Percentiles rank a stretch among this genome's conserved stretches.
phyloP scores from a whole-genome alignment of 345 rosid genomes.

The Brassica cretica region DNA sequence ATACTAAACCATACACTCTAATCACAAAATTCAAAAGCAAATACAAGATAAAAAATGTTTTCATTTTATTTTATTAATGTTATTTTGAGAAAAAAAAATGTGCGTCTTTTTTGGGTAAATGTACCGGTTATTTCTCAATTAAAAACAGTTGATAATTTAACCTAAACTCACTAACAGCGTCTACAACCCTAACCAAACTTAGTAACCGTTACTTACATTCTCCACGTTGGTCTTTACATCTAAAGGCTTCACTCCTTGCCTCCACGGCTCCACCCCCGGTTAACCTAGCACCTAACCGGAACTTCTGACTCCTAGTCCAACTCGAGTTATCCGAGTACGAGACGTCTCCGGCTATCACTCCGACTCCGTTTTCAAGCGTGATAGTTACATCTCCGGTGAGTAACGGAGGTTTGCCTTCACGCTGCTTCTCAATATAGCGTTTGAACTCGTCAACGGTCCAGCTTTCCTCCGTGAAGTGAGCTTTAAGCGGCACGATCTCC shows the following conservation, averaged over 20 bases:
- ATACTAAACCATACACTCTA: too few relatives aligned
- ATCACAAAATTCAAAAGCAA: neutral
- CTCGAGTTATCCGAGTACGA: constrained; percentile 77
- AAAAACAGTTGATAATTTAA: neutral
- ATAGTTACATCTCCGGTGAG: constrained; percentile 60
- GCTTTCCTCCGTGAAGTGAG: constrained; percentile 55
- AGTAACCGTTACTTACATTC: constrained; percentile 55
- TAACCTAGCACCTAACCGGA: constrained; percentile 68
- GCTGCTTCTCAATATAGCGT: constrained; percentile 50
- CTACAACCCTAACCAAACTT: neutral
- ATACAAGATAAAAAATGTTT: too few relatives aligned
- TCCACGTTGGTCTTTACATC: constrained; percentile 84
- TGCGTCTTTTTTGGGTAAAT: neutral
- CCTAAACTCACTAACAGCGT: constrained; percentile 19
- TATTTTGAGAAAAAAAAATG: neutral
- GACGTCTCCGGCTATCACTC: constrained; percentile 34
- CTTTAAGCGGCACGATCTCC: constrained; percentile 62
- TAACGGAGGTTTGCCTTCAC: constrained; percentile 69
- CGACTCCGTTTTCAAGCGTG: constrained; percentile 53
- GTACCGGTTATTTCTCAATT: neutral
- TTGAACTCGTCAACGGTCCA: constrained; percentile 54
- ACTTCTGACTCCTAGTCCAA: constrained; percentile 71
- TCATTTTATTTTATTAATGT: neutral
- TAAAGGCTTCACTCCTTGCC: constrained; percentile 64
- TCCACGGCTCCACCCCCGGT: constrained; percentile 50